Percentiles rank a stretch among this genome's conserved stretches.
Evolutionary conservation across 108 stramenopile genomes (phyloP).

Genomic region (Thalassiosira profunda): DNA sequence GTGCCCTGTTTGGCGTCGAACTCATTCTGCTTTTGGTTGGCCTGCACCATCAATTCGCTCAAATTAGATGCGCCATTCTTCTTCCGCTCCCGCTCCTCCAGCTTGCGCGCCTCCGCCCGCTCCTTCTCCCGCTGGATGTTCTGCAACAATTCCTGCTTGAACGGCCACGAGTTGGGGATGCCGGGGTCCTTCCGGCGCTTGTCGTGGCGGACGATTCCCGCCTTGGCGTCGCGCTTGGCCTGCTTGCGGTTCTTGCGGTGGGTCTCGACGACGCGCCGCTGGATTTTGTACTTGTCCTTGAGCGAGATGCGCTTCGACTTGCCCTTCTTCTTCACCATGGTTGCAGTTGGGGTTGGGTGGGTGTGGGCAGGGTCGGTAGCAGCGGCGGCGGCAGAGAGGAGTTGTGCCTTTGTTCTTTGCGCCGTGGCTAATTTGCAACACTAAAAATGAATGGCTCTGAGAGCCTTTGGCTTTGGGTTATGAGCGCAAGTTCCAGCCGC

Average conservation of each 20-base stretch:
- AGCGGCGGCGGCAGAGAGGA: too few species aligned
- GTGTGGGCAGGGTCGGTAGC: too few species aligned
- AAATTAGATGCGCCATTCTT: constrained; percentile 19
- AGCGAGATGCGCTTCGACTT: constrained; percentile 97
- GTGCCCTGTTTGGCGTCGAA: constrained; percentile 32
- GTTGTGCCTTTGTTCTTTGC: too few species aligned
- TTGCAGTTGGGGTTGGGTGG: background rate
- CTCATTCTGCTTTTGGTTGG: constrained; percentile 58
- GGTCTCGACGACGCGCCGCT: constrained; percentile 92
- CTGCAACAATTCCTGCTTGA: constrained; percentile 96
- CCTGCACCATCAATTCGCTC: constrained; percentile 34
- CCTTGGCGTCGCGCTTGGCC: constrained; percentile 85
- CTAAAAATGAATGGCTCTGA: too few species aligned
- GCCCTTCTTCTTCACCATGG: constrained; percentile 99
- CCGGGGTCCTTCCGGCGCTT: constrained; percentile 96
- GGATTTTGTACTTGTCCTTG: constrained; percentile 99
- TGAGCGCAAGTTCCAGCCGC: too few species aligned
- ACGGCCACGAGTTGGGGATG: constrained; percentile 99
- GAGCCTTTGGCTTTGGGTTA: too few species aligned
- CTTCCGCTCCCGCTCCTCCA: constrained; percentile 69
- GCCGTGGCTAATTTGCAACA: too few species aligned
- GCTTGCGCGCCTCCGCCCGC: constrained; percentile 70
- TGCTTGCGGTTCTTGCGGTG: constrained; percentile 93
- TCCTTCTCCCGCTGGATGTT: constrained; percentile 85
- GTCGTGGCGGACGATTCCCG: constrained; percentile 60